Conservation (phyloP, 805 yeast species). For the Pichia manshurica region DNA sequence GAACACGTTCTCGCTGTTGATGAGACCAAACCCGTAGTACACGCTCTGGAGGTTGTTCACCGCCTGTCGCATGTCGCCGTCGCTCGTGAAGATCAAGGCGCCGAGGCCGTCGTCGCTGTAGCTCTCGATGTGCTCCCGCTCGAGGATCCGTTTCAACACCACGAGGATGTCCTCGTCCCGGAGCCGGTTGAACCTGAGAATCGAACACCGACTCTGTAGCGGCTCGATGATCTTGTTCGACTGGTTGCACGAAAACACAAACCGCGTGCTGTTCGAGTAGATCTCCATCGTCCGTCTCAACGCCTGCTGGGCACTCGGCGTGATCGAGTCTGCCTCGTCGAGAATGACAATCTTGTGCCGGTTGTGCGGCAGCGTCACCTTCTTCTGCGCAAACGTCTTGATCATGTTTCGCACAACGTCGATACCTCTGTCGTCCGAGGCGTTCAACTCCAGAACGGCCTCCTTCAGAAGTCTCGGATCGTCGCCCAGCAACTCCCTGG, state of each 20-base stretch:
- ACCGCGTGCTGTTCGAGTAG: constrained; percentile 90
- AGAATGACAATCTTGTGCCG: constrained; percentile 87
- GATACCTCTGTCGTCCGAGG: constrained; percentile 96
- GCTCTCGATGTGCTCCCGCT: constrained; percentile 65
- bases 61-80: constrained; percentile 99
- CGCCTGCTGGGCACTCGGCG: constrained; percentile 94
- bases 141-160: constrained; percentile 64
- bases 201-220: constrained; percentile 92
- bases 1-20: constrained; percentile 89
- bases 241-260: constrained; percentile 98
- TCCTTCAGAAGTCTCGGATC: constrained; percentile 38
- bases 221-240: constrained; percentile 95
- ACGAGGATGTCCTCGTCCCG: constrained; percentile 80
- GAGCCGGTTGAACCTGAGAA: constrained; percentile 74
- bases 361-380: constrained; percentile 80
- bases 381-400: constrained; percentile 94
- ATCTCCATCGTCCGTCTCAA: constrained; percentile 93
- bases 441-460: constrained; percentile 90
- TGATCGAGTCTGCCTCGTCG: constrained; percentile 98
- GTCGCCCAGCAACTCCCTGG: constrained; percentile 73
- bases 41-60: constrained; percentile 91
- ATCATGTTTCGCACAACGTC: constrained; percentile 92
- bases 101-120: constrained; percentile 80
- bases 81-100: constrained; percentile 91
- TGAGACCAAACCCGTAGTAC: constrained; percentile 86